Conservation (phyloP, 768 basidiomycete genomes). For the Mycena galericulata region DNA sequence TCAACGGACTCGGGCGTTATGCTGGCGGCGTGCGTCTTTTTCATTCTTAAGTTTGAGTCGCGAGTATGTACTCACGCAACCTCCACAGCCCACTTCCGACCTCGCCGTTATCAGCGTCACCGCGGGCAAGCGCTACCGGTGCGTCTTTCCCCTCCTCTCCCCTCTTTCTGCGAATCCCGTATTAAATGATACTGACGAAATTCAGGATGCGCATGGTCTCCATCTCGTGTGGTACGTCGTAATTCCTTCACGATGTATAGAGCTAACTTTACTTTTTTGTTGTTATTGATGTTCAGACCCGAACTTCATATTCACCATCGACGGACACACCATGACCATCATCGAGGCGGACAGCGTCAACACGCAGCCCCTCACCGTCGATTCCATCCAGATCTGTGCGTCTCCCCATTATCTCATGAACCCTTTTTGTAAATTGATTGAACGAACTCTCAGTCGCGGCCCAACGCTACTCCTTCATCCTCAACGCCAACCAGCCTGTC, state of each 20-base stretch:
- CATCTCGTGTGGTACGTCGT: too few relatives aligned
- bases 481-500: constrained; percentile 54
- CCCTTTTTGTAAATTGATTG: not conserved
- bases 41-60: not conserved
- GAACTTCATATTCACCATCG: constrained; percentile 35
- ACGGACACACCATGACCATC: constrained; percentile 44
- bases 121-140: constrained; percentile 35
- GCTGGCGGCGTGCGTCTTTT: constrained; percentile 36
- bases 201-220: too few relatives aligned
- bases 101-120: constrained; percentile 50
- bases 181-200: too few relatives aligned
- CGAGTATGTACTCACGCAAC: too few relatives aligned
- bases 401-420: not conserved
- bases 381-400: constrained; percentile 28
- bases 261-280: too few relatives aligned
- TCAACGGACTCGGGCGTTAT: constrained; percentile 33
- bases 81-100: constrained; percentile 38
- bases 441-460: constrained; percentile 33
- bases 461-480: constrained; percentile 52
- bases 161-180: not conserved
- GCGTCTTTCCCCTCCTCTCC: constrained; percentile 10
- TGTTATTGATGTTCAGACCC: too few relatives aligned
- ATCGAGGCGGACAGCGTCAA: constrained; percentile 53
- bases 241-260: too few relatives aligned
- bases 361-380: constrained; percentile 39